phyloP scores from a whole-genome alignment of 2,329 filamentous ascomycete species.

The Xylaria sp. region DNA sequence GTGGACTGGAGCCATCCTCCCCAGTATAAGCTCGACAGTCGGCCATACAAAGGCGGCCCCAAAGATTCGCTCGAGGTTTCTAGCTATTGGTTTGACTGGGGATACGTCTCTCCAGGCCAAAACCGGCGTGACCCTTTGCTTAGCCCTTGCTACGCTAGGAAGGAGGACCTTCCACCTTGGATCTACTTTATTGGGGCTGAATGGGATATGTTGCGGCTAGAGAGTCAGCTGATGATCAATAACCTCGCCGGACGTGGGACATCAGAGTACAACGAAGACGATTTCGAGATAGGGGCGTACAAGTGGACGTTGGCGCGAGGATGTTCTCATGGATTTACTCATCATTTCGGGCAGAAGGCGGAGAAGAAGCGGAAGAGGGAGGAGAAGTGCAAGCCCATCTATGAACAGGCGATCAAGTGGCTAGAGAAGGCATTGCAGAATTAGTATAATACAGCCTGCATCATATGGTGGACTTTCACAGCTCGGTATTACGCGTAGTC shows the following conservation, averaged over 20 bases:
- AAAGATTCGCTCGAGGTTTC: background rate
- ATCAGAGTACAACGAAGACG: background rate
- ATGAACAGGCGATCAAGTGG: conserved; percentile 5
- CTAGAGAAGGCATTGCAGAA: background rate
- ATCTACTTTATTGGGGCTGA: conserved; percentile 10
- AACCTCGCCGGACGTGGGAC: background rate
- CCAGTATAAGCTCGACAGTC: background rate
- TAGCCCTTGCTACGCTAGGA: conserved; percentile 6
- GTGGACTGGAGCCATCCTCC: conserved; percentile 14
- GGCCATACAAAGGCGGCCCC: conserved; percentile 6
- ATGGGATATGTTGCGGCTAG: conserved; percentile 10
- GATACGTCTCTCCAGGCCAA: conserved; percentile 6
- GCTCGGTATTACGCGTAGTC: too few species aligned
- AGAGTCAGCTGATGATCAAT: conserved; percentile 12
- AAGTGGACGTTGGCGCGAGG: conserved; percentile 8
- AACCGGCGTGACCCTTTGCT: conserved; percentile 11
- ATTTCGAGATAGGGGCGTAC: conserved; percentile 6
- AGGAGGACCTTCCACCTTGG: conserved; percentile 3
- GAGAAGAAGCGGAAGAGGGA: background rate
- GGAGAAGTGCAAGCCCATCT: conserved; percentile 10
- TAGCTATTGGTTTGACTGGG: conserved; percentile 15
- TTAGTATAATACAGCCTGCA: background rate
- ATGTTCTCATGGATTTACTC: conserved; percentile 7
- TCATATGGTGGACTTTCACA: too few species aligned
- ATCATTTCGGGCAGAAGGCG: background rate